phyloP scores from a whole-genome alignment of 352 stramenopile genomes.

The Pseudoperonospora humuli region DNA sequence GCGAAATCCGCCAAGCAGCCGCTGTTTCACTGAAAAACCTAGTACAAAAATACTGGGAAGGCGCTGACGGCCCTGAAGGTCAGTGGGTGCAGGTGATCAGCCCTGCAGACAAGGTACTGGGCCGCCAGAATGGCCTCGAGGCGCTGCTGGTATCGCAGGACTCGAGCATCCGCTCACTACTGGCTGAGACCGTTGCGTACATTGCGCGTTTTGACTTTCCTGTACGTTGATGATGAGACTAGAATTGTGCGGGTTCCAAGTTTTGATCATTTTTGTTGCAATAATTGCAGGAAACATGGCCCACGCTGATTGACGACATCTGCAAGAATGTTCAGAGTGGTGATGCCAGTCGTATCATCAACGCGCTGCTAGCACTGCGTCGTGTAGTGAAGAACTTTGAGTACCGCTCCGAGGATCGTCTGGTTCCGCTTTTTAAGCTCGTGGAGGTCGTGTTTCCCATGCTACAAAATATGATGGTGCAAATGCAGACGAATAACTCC shows the following conservation, averaged over 20 bases:
- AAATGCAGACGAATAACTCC: conserved; percentile 74
- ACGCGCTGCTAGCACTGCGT: conserved; percentile 90
- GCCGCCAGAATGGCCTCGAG: conserved; percentile 70
- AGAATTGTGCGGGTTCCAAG: not conserved
- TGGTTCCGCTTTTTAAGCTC: conserved; percentile 89
- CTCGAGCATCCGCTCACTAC: conserved; percentile 44
- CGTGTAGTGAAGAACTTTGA: conserved; percentile 98
- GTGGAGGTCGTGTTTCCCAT: conserved; percentile 90
- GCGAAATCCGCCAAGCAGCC: conserved; percentile 88
- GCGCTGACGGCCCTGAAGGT: conserved; percentile 55
- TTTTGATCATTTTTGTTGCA: not conserved
- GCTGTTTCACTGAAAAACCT: conserved; percentile 95
- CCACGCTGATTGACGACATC: conserved; percentile 84
- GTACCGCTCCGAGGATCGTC: conserved; percentile 91
- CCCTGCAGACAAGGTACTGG: conserved; percentile 55
- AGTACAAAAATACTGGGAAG: conserved; percentile 92
- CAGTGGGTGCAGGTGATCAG: conserved; percentile 64
- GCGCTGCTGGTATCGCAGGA: conserved; percentile 38
- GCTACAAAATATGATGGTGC: conserved; percentile 87
- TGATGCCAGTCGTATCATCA: conserved; percentile 80
- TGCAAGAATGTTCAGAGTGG: conserved; percentile 86
- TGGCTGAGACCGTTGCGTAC: conserved; percentile 92
- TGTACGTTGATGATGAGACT: conserved; percentile 8
- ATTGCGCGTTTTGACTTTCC: conserved; percentile 95
- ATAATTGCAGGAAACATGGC: conserved; percentile 73